Evolutionary conservation across 345 rosid species (phyloP), one percentile per base, ranked within the genome.

Genomic region (Salix udensis): DNA sequence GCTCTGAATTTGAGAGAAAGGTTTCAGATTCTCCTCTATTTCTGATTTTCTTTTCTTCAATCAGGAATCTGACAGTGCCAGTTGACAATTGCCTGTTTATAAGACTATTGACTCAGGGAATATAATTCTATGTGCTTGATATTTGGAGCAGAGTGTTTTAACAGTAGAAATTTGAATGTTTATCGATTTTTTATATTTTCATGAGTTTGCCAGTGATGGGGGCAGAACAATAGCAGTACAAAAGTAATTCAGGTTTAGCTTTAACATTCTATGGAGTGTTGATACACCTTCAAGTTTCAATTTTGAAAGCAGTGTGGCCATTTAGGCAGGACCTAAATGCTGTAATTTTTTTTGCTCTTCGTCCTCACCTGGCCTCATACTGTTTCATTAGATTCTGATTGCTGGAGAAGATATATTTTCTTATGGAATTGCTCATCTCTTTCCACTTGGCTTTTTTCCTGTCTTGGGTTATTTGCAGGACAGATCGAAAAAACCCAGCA

Each of bases 1-100:
- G 84, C 81, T 64, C 70, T 84, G 65, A 78, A 84, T 31, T 82
- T 62, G 84, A 80, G 72, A 4, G 72, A 78, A 26, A 78, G 89
- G 87, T 84, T 80, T 18, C 18, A 21, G 13, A 26, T 15, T 55
- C 50, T 68, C 28, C 50, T 62, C 12, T 53, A 9, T 12, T 34
- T 1, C 0, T 10, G 50, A 61, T 39, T 76, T 26, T 13, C 2
- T 52, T 1, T 46, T 30, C 15, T 71, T 65, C 70, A 73, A 70
- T 61, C 6, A 28, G 31, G 21, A n/a, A 19, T 28, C 14, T 36
- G 42, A 8, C 21, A 67, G n/a, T 36, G 1, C 42, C 46, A 34
- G 13, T 18, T 19, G 16, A n/a, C 44, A 40, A 40, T 5, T 31
- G 9, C 16, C 68, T 28, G 4, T 65, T 31, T 23, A 31, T 65